These are phyloP conservation scores for Pezicula neosporulosa DNA, from an alignment of 2,329 filamentous ascomycete genomes.

Conservation along the genomic window DNA sequence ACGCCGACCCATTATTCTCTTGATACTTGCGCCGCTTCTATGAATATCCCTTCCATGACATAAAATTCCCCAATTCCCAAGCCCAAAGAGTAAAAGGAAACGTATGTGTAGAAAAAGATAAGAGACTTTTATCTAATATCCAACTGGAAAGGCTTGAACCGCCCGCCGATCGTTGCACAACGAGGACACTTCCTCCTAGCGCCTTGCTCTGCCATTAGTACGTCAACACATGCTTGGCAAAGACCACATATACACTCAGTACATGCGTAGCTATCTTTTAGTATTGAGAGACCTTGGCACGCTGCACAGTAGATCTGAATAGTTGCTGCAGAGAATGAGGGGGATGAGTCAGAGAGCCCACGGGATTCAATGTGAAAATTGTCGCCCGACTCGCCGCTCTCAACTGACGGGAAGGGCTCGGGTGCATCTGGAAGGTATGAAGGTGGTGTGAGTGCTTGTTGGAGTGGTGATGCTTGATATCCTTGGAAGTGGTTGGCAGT, in stretches of 20 bases:
- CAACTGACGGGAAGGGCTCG: conserved; percentile 86
- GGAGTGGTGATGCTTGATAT: conserved; percentile 86
- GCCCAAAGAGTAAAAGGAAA: not conserved
- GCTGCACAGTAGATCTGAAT: conserved; percentile 92
- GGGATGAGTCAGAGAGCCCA: conserved; percentile 66
- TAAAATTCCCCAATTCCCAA: not conserved
- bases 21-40: not conserved
- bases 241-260: conserved; percentile 95
- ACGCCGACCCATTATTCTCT: too few relatives aligned
- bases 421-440: conserved; percentile 60
- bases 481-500: conserved; percentile 57
- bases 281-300: conserved; percentile 71
- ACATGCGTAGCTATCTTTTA: conserved; percentile 87
- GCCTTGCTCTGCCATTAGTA: conserved; percentile 72
- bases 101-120: not conserved
- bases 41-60: conserved; percentile 4
- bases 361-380: conserved; percentile 67
- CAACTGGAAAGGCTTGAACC: conserved; percentile 82
- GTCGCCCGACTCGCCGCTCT: conserved; percentile 70
- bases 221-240: conserved; percentile 83
- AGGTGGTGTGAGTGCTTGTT: conserved; percentile 86
- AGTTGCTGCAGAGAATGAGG: conserved; percentile 67
- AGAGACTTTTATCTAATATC: conserved; percentile 59
- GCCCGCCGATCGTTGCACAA: conserved; percentile 74
- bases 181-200: conserved; percentile 74